Percentiles rank a stretch among this genome's conserved stretches.
Evolutionary conservation across 106 monocot genomes (phyloP).

Genomic region (Dendrobium nobile): DNA sequence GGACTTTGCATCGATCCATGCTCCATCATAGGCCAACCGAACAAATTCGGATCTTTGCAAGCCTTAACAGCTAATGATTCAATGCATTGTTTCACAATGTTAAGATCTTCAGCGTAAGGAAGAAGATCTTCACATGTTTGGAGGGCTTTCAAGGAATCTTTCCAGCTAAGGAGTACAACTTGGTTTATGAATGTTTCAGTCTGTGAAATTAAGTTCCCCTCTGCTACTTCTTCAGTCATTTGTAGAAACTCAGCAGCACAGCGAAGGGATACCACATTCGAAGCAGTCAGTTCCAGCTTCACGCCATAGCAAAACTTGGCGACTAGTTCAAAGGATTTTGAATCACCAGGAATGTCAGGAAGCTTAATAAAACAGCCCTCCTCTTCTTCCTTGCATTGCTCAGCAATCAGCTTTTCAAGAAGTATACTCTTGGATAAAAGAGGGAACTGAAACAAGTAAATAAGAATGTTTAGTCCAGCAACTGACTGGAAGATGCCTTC

Average conservation of each 20-base stretch:
- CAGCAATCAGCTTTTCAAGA: slow-evolving; percentile 24
- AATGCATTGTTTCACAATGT: slow-evolving; percentile 24
- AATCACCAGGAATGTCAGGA: slow-evolving; percentile 24
- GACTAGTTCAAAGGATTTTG: slow-evolving; percentile 24
- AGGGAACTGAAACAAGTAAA: slow-evolving; percentile 23
- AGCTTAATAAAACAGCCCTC: slow-evolving; percentile 18
- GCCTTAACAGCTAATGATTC: slow-evolving; percentile 28
- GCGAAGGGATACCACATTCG: slow-evolving; percentile 19
- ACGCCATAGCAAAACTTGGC: slow-evolving; percentile 35
- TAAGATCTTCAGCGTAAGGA: slow-evolving; percentile 27
- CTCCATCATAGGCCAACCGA: slow-evolving; percentile 26
- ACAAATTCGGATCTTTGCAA: slow-evolving; percentile 21
- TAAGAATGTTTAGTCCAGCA: background rate
- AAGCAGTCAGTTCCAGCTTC: slow-evolving; percentile 25
- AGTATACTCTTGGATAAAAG: slow-evolving; percentile 25
- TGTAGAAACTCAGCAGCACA: slow-evolving; percentile 28
- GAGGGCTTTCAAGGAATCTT: slow-evolving; percentile 28
- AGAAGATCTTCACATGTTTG: slow-evolving; percentile 26
- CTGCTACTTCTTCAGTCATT: slow-evolving; percentile 26
- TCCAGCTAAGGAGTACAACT: slow-evolving; percentile 24
- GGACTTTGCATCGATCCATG: slow-evolving; percentile 26
- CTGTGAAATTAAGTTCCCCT: slow-evolving; percentile 26
- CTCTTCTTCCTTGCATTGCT: slow-evolving; percentile 14
- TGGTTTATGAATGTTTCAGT: slow-evolving; percentile 23
- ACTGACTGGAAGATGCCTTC: background rate